A percentile compares a stretch with the other conserved stretches of the same genome.
Conservation (phyloP, 768 basidiomycete species). For the Lanmaoa rubissima region DNA sequence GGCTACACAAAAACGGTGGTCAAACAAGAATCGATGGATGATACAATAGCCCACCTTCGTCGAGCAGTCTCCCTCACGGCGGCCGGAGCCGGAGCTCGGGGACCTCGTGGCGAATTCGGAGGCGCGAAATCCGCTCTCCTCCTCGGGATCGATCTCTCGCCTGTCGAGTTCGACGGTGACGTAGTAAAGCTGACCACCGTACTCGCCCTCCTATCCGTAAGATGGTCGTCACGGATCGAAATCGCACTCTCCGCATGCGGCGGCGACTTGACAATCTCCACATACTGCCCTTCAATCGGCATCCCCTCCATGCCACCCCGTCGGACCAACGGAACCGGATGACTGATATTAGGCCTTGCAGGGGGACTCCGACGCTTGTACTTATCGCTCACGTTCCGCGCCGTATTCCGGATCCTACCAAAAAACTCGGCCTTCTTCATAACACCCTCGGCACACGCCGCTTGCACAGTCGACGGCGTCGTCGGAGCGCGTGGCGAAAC, state of each 20-base stretch:
- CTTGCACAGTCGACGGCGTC: slow-evolving; percentile 33
- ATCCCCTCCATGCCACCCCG: slow-evolving; percentile 18
- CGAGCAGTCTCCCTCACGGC: slow-evolving; percentile 23
- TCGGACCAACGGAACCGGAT: slow-evolving; percentile 46
- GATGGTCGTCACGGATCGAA: slow-evolving; percentile 41
- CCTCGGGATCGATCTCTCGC: slow-evolving; percentile 61
- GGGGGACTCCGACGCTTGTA: slow-evolving; percentile 40
- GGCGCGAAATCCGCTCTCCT: slow-evolving; percentile 68
- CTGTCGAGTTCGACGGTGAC: slow-evolving; percentile 67
- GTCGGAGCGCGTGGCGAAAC: slow-evolving; percentile 47
- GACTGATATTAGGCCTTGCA: slow-evolving; percentile 54
- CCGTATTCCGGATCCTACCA: slow-evolving; percentile 58
- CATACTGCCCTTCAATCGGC: slow-evolving; percentile 35
- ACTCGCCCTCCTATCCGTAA: slow-evolving; percentile 32
- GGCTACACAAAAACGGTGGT: slow-evolving; percentile 36
- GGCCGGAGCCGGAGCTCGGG: slow-evolving; percentile 22
- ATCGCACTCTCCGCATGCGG: slow-evolving; percentile 24
- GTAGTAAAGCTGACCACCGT: slow-evolving; percentile 47
- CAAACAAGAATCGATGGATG: not conserved
- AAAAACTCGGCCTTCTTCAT: slow-evolving; percentile 74
- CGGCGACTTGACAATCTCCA: slow-evolving; percentile 27
- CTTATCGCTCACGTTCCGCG: slow-evolving; percentile 67
- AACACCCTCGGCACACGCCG: slow-evolving; percentile 44
- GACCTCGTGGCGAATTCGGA: slow-evolving; percentile 47
- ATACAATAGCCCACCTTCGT: slow-evolving; percentile 19